A percentile compares a stretch with the other conserved stretches of the same genome.
Conservation (phyloP, 805 yeast species). For the Cyberlindnera samutprakarnensis region DNA sequence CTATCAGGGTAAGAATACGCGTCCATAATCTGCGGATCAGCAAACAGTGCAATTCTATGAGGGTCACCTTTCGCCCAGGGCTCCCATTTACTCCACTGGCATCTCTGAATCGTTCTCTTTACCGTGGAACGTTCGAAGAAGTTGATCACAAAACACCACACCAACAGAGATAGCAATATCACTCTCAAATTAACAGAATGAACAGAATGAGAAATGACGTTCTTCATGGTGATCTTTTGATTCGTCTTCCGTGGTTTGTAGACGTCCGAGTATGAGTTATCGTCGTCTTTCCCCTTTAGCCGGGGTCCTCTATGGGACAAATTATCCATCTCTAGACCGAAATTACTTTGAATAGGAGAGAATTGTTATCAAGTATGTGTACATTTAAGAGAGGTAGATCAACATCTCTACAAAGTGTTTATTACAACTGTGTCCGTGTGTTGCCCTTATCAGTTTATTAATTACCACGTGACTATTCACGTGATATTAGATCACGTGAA, state of each 20-base stretch:
- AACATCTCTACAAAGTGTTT: no score
- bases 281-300: constrained; percentile 2
- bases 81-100: constrained; percentile 68
- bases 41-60: constrained; percentile 56
- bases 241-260: constrained; percentile 11
- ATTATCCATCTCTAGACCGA: no score
- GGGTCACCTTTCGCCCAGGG: constrained; percentile 37
- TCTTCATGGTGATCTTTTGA: no score
- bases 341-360: no score
- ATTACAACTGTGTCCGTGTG: no score
- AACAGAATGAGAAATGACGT: no score
- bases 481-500: no score
- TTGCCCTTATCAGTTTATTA: no score
- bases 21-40: constrained; percentile 95
- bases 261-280: constrained; percentile 1
- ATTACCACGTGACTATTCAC: no score
- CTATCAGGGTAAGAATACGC: constrained; percentile 78
- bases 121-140: constrained; percentile 51
- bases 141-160: constrained; percentile 40
- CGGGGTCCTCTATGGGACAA: constrained; percentile 14
- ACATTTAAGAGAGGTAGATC: no score
- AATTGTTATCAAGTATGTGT: no score
- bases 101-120: constrained; percentile 33
- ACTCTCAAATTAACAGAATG: constrained; percentile 10
- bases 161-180: constrained; percentile 11